These are phyloP conservation scores for Fusarium succisae DNA, from an alignment of 2,329 filamentous ascomycete species.

Conservation along the genomic window DNA sequence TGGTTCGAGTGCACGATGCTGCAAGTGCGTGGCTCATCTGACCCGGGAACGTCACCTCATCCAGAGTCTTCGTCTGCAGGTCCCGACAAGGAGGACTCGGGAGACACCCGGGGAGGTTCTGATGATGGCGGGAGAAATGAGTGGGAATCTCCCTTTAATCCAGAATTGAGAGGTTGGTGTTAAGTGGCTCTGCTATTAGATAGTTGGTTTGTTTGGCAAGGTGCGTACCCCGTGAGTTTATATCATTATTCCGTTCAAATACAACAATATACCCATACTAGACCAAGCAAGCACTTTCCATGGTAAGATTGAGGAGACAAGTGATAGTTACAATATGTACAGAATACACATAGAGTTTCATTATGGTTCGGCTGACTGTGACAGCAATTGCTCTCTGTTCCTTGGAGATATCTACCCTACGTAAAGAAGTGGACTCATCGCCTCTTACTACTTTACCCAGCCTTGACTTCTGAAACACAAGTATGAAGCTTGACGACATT, in stretches of 20 bases:
- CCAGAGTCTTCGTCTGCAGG: neutral
- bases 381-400: neutral
- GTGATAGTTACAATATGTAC: neutral
- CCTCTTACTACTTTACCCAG: neutral
- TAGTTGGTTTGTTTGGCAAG: neutral
- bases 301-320: neutral
- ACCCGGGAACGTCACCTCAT: neutral
- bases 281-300: neutral
- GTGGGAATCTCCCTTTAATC: neutral
- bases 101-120: neutral
- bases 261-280: neutral
- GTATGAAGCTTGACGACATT: constrained; percentile 7
- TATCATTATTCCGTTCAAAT: neutral
- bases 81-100: neutral
- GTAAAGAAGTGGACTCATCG: constrained; percentile 13
- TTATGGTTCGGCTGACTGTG: neutral
- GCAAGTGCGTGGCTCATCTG: neutral
- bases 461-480: constrained; percentile 16
- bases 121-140: no score
- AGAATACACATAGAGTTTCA: neutral
- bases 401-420: constrained; percentile 10
- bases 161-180: neutral
- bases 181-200: neutral
- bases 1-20: constrained; percentile 39
- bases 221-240: neutral